Base-by-base conservation (phyloP, 345 rosid genomes). In the Hevea brasiliensis region DNA sequence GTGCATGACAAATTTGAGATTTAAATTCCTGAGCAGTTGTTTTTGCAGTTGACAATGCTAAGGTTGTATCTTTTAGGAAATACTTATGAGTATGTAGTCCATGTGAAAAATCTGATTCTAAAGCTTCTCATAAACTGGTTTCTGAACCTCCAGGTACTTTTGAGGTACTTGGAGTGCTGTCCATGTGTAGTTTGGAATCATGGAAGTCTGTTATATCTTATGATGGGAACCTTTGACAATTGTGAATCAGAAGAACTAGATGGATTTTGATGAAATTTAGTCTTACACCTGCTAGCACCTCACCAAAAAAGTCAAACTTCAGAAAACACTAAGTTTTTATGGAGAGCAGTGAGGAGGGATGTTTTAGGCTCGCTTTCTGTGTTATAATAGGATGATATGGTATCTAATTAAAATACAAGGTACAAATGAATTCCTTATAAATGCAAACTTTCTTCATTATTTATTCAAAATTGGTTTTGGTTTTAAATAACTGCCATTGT, bases 401-500 rank as follows among this genome's bases (percentile, higher is more conserved):
- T 9, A 37, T 53, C 51, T 37, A 55, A 47, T 51, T 41, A 50
- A 67, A 29, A 3, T 53, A 18, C 12, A 35, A 45, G 1, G 0
- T 40, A 14, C n/a, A 6, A 15, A 14, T 50, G n/a, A 17, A 50
- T 65, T 65, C 20, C 41, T 48, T 15, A 9, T 67, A 9, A 37
- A 32, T 29, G 9, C 24, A 37, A 74, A 69, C 40, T 77, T 72
- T 29, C 37, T 65, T n/a, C 35, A 23, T 42, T 37, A 4, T 29
- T 51, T 20, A 5, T 17, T 20, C 7, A 17, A 45, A 45, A 10
- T 57, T 51, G 42, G n/a, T 68, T 65, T 68, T 20, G n/a, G 35
- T 67, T 55, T 14, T 59, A 15, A 17, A 0, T 67, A 17, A 53
- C 17, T 61, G 23, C 21, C 60, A 6, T 69, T 61, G 56, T 57